phyloP scores from a whole-genome alignment of 176 grass and related monocot species.

The Zea luxurians region DNA sequence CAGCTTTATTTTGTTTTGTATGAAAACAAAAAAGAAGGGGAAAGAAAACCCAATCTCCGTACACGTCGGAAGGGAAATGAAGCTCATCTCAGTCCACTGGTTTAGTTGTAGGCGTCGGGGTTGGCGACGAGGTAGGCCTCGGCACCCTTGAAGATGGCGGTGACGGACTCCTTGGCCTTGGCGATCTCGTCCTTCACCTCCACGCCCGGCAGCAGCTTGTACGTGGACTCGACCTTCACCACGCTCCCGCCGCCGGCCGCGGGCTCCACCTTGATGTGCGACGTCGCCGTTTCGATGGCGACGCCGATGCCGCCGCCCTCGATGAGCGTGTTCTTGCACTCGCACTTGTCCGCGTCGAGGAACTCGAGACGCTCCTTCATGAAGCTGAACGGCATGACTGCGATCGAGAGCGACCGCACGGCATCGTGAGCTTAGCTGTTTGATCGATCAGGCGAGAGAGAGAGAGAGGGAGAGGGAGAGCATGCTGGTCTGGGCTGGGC shows the following conservation, averaged over 20 bases:
- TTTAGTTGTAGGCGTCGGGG: constrained; percentile 67
- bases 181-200: constrained; percentile 38
- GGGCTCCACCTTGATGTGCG: constrained; percentile 67
- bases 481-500: neutral
- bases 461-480: too few species aligned
- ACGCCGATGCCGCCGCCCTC: constrained; percentile 68
- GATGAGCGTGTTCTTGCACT: constrained; percentile 54
- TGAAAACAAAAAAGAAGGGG: too few species aligned
- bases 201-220: constrained; percentile 52
- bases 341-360: constrained; percentile 54
- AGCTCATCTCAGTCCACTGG: neutral
- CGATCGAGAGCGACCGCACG: neutral
- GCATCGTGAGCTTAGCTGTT: too few species aligned
- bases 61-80: neutral
- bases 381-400: constrained; percentile 48
- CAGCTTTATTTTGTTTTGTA: neutral
- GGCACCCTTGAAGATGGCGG: constrained; percentile 49
- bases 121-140: constrained; percentile 67
- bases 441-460: neutral
- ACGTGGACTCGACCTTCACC: constrained; percentile 50
- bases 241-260: constrained; percentile 50
- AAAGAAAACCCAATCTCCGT: neutral
- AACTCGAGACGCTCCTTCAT: constrained; percentile 71
- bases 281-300: constrained; percentile 37
- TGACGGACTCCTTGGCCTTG: constrained; percentile 54